Percentiles rank a stretch among this genome's conserved stretches.
phyloP scores from a whole-genome alignment of 768 basidiomycete genomes.

The Boletus insuetus region DNA sequence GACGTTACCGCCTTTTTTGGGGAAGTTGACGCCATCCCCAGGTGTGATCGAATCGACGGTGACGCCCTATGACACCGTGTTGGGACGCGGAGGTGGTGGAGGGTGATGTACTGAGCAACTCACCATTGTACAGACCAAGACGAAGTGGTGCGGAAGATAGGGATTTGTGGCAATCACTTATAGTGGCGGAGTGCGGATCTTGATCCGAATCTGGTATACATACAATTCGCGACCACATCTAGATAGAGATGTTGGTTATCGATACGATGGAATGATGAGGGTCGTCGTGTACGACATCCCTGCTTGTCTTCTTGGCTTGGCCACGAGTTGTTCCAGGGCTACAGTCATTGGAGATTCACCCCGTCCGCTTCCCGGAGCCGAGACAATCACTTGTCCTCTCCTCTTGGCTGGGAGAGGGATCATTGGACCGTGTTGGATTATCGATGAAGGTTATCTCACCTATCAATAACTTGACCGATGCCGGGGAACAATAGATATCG shows the following conservation, averaged over 20 bases:
- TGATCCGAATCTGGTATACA: slow-evolving; percentile 55
- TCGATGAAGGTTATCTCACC: slow-evolving; percentile 27
- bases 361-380: background rate
- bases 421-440: slow-evolving; percentile 6
- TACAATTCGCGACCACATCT: slow-evolving; percentile 16
- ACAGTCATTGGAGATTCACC: background rate
- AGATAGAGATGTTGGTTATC: slow-evolving; percentile 22
- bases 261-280: slow-evolving; percentile 18
- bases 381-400: background rate
- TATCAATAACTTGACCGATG: slow-evolving; percentile 18
- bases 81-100: background rate
- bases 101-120: slow-evolving; percentile 8
- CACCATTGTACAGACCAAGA: slow-evolving; percentile 32
- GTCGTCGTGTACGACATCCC: slow-evolving; percentile 5
- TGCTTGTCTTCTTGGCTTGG: background rate
- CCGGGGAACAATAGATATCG: slow-evolving; percentile 11
- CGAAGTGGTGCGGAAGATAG: slow-evolving; percentile 23
- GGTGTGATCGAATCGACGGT: slow-evolving; percentile 52
- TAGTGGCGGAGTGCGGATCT: slow-evolving; percentile 69
- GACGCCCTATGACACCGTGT: slow-evolving; percentile 55
- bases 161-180: slow-evolving; percentile 35
- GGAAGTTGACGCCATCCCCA: slow-evolving; percentile 65
- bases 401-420: background rate
- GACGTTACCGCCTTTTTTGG: slow-evolving; percentile 66
- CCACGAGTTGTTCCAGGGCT: background rate